A percentile compares a stretch with the other conserved stretches of the same genome.
These are phyloP conservation scores for Acanthamoeba culbertsoni DNA, from an alignment of 208 protist genomes.

Conservation along the genomic window DNA sequence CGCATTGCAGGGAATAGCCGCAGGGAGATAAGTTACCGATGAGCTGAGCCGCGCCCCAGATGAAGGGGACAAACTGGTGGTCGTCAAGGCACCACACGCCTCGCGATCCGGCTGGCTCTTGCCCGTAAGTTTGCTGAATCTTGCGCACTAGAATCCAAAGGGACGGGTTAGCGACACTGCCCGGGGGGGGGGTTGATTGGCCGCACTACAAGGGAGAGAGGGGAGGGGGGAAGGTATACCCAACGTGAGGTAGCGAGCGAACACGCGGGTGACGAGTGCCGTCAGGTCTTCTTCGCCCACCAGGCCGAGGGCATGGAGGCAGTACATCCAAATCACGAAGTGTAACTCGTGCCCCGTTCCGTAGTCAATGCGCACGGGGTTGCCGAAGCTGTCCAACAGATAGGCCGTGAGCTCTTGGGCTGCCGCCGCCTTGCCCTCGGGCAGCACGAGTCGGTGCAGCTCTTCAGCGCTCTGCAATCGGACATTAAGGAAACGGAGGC, in stretches of 20 bases:
- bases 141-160: slow-evolving; percentile 80
- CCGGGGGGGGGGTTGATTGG: no score
- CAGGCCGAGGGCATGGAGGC: slow-evolving; percentile 67
- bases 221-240: slow-evolving; percentile 66
- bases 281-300: slow-evolving; percentile 79
- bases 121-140: slow-evolving; percentile 83
- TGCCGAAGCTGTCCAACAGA: slow-evolving; percentile 94
- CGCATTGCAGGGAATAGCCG: background rate
- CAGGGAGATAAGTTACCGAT: slow-evolving; percentile 71
- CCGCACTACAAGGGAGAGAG: no score
- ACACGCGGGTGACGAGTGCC: slow-evolving; percentile 89
- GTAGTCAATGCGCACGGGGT: slow-evolving; percentile 97
- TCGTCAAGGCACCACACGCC: slow-evolving; percentile 99
- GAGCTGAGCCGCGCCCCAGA: slow-evolving; percentile 96
- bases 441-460: slow-evolving; percentile 23
- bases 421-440: background rate
- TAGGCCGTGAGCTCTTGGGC: slow-evolving; percentile 81
- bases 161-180: no score
- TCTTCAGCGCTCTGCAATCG: background rate
- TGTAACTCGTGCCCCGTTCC: slow-evolving; percentile 98
- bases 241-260: slow-evolving; percentile 75
- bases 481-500: no score
- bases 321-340: slow-evolving; percentile 94
- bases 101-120: slow-evolving; percentile 97
- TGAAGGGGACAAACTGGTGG: slow-evolving; percentile 97